Conservation (phyloP, 306 rosid species). For the Cucumis melo region DNA sequence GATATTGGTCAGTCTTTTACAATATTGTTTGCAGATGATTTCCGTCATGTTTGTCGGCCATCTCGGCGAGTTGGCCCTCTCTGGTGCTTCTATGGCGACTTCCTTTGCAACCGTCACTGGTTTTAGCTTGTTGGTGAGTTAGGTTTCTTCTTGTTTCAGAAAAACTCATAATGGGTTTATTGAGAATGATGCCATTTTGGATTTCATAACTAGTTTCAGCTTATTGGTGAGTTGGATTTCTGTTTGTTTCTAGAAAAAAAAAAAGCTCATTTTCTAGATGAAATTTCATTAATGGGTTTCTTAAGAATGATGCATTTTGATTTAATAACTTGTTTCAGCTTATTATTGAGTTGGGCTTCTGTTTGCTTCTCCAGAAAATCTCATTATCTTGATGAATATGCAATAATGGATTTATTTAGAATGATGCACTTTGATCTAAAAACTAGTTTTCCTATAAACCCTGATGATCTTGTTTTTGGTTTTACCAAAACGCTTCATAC, state of each 20-base stretch:
- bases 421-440: background rate
- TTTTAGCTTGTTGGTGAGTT: constrained; percentile 52
- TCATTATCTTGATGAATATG: background rate
- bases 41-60: constrained; percentile 75
- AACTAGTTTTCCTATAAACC: too few relatives aligned
- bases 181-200: too few relatives aligned
- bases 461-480: too few relatives aligned
- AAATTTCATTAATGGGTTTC: background rate
- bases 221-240: constrained; percentile 34
- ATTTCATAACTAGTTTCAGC: constrained; percentile 40
- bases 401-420: background rate
- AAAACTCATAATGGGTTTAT: background rate
- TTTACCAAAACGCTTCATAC: too few relatives aligned
- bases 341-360: constrained; percentile 30
- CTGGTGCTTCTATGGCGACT: constrained; percentile 66
- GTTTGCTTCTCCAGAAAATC: background rate
- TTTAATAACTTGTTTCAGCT: constrained; percentile 39
- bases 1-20: constrained; percentile 30
- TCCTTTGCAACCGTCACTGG: constrained; percentile 70
- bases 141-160: background rate
- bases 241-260: background rate
- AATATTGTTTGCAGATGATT: constrained; percentile 36
- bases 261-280: background rate
- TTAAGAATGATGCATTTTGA: too few relatives aligned
- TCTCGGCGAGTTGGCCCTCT: constrained; percentile 43